Evolutionary conservation across 441 rosid species (phyloP), one percentile per base, ranked within the genome.

Genomic region (Lepidium campestre): DNA sequence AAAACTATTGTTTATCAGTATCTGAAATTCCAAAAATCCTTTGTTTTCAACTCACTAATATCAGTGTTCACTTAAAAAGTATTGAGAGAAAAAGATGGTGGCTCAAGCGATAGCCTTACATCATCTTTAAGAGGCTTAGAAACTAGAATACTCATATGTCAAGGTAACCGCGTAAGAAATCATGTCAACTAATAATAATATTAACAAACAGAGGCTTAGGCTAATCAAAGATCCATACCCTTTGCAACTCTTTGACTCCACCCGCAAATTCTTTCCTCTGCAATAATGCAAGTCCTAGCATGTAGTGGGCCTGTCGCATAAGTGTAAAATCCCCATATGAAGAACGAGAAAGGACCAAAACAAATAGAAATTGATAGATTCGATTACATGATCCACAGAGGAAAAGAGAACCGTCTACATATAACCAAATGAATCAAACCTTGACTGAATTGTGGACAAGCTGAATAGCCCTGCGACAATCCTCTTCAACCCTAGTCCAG

Each of bases 401-500:
- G 20, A 47, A 27, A 64, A 71, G 62, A 35, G 36, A 55, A 14
- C 6, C 10, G 13, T 47, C 22, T 37, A 57, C 44, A 41, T 20
- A 39, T 5, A 20, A 23, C 5, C n/a, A 49, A 36, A 36, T 37
- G 40, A 41, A 31, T 9, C 34, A 52, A 57, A 93, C 97, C 93
- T 93, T 93, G 59, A 91, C 83, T 18, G 92, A 86, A 76, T 59
- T 77, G 67, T 69, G 78, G 65, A 86, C 88, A 36, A 93, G 89
- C 62, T 82, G 84, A 66, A 87, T 76, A 11, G 97, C 99, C 63
- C 36, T 82, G 68, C 88, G 78, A 74, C 88, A 85, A 75, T 91
- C 99, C 68, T 80, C 89, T 79, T 91, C 97, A 27, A 89, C 96
- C 73, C 73, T 89, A 22, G 65, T 57, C 99, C 97, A 93, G 72